Percentiles rank a stretch among this genome's conserved stretches.
These are phyloP conservation scores for Camelina hispida DNA, from an alignment of 345 rosid species.

Conservation along the genomic window DNA sequence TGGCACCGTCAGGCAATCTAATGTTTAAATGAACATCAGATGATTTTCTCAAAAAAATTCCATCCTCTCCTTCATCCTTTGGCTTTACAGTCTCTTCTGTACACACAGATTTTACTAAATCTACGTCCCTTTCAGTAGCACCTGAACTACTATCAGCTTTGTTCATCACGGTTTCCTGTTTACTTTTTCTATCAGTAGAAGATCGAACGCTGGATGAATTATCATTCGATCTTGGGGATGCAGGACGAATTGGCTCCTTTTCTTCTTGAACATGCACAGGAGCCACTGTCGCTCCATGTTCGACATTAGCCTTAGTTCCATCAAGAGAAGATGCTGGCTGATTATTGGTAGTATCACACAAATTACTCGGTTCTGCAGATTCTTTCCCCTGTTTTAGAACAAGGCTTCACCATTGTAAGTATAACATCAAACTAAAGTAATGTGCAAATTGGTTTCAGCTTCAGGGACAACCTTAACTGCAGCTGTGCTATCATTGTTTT, in stretches of 20 bases:
- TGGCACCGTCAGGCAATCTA: slow-evolving; percentile 67
- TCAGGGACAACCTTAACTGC: slow-evolving; percentile 46
- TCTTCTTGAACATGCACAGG: slow-evolving; percentile 37
- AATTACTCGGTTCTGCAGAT: slow-evolving; percentile 39
- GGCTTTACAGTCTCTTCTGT: slow-evolving; percentile 22
- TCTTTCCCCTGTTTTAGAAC: slow-evolving; percentile 37
- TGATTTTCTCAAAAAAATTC: slow-evolving; percentile 35
- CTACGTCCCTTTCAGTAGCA: slow-evolving; percentile 27
- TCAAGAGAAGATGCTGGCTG: slow-evolving; percentile 44
- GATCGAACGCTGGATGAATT: slow-evolving; percentile 38
- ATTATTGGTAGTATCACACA: slow-evolving; percentile 27
- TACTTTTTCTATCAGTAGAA: slow-evolving; percentile 40
- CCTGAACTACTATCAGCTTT: slow-evolving; percentile 35
- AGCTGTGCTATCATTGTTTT: slow-evolving; percentile 35
- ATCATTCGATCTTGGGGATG: slow-evolving; percentile 31
- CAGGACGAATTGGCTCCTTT: slow-evolving; percentile 40
- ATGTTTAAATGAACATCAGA: slow-evolving; percentile 76
- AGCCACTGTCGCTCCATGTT: slow-evolving; percentile 42
- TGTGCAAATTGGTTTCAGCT: slow-evolving; percentile 7
- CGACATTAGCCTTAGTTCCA: slow-evolving; percentile 34
- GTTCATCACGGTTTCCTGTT: slow-evolving; percentile 30
- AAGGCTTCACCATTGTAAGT: slow-evolving; percentile 31
- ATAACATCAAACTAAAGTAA: slow-evolving; percentile 26
- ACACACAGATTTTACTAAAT: slow-evolving; percentile 16
- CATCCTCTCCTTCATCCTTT: slow-evolving; percentile 43